Base-by-base conservation (phyloP, 352 stramenopile genomes). In the Thraustochytrium striatum region DNA sequence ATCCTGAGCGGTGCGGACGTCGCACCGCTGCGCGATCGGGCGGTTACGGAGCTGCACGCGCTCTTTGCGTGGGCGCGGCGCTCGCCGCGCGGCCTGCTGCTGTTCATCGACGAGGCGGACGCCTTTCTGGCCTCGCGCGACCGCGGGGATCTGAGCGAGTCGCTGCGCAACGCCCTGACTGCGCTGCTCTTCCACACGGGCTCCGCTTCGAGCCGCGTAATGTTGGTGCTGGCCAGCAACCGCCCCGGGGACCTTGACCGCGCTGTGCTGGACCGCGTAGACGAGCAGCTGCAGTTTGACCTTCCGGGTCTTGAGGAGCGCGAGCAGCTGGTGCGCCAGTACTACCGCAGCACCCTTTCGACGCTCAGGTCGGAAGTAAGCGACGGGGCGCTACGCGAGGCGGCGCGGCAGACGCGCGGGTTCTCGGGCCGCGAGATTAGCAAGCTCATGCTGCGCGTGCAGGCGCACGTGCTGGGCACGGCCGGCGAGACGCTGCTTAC, bases 41-140 rank as follows among this genome's bases (percentile, higher is more conserved):
- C 93, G 47, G 95, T 99, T 16, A 98, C 96, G 36, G 95, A 99
- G 90, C 96, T 99, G 84, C 96, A 99, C 87, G 97, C 98, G 86
- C 85, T 99, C n/a, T 99, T 99, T 85, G 95, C 98, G 86, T 99
- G 95, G 95, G 94, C 95, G 43, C 96, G 96, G 83, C 95, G 96
- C 72, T 72, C 70, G 25, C 28, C 94, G 9, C 38, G 47, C 8
- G 96, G 96, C 58, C 84, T 99, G 80, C 82, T 99, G 75, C 86
- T 99, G 2, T 99, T 99, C 84, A 94, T 99, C 2, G 96, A 99
- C 84, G 96, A 99, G 84, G 96, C 96, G 59, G 97, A 99, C 88
- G 96, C 96, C 36, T 99, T 99, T 84, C 87, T 99, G 61, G 92
- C 97, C 83, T 98, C 95, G 86, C 90, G 96, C 82, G 96, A 94